These are phyloP conservation scores for Gomphus bonarii DNA, from an alignment of 1,284 basidiomycete species.

Conservation along the genomic window DNA sequence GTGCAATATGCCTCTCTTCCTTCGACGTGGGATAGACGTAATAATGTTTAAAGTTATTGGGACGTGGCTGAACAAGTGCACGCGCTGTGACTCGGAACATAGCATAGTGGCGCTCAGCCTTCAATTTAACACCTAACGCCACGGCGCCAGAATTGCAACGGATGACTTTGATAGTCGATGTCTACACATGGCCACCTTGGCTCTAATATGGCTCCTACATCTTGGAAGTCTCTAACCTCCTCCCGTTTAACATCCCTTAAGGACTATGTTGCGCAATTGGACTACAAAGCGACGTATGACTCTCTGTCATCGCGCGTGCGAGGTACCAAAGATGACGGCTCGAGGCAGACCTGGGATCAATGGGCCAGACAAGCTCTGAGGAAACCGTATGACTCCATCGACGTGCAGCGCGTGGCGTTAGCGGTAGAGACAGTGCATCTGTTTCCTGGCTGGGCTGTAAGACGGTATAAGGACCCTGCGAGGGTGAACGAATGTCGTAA, in stretches of 20 bases:
- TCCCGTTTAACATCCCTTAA: constrained; percentile 29
- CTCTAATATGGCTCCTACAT: constrained; percentile 5
- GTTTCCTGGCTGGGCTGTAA: constrained; percentile 44
- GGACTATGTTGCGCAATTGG: constrained; percentile 30
- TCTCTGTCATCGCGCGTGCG: constrained; percentile 5
- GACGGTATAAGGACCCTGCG: constrained; percentile 23
- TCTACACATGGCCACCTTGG: neutral
- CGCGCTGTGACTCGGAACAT: constrained; percentile 7
- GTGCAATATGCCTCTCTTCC: neutral
- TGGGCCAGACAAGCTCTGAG: constrained; percentile 12
- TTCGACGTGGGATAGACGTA: neutral
- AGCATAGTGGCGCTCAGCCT: neutral
- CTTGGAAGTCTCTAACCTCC: constrained; percentile 17
- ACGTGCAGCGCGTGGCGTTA: neutral
- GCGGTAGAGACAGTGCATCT: constrained; percentile 33
- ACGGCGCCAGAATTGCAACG: neutral
- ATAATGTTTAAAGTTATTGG: constrained; percentile 1
- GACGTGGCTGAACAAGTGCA: neutral
- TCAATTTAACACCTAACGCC: neutral
- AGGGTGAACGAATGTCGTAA: neutral
- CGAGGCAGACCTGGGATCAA: constrained; percentile 12
- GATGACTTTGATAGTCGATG: neutral
- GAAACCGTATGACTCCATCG: constrained; percentile 6
- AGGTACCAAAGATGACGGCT: neutral
- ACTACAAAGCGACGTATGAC: constrained; percentile 21